Percentiles rank a stretch among this genome's conserved stretches.
phyloP scores from a whole-genome alignment of 1,284 basidiomycete species.

The Boletus sp. region DNA sequence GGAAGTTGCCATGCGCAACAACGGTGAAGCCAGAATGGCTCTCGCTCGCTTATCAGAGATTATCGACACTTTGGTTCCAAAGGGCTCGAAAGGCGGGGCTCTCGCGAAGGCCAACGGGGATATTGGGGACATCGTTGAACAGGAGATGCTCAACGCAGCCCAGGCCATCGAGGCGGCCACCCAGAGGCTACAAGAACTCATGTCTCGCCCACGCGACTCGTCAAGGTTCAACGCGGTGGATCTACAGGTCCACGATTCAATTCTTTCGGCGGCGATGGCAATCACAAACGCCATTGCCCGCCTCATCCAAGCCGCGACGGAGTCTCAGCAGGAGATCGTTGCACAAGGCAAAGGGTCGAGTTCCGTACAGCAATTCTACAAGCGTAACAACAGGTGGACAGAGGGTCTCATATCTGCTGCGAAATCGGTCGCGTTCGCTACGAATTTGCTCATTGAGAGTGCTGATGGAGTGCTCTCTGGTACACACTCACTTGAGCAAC shows the following conservation, averaged over 20 bases:
- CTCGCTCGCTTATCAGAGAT: slow-evolving; percentile 83
- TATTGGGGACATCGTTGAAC: slow-evolving; percentile 94
- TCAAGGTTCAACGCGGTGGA: slow-evolving; percentile 86
- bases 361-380: slow-evolving; percentile 96
- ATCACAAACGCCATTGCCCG: slow-evolving; percentile 95
- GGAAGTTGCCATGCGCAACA: slow-evolving; percentile 88
- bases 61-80: slow-evolving; percentile 85
- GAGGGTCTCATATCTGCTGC: slow-evolving; percentile 98
- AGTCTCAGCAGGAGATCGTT: slow-evolving; percentile 97
- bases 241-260: slow-evolving; percentile 96
- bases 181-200: slow-evolving; percentile 83
- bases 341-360: slow-evolving; percentile 90
- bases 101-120: slow-evolving; percentile 84
- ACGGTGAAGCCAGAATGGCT: slow-evolving; percentile 78
- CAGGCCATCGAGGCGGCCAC: slow-evolving; percentile 93
- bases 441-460: slow-evolving; percentile 93
- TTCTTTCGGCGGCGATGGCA: slow-evolving; percentile 87
- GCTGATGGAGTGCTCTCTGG: slow-evolving; percentile 97
- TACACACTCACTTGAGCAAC: slow-evolving; percentile 94
- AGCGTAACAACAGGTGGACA: slow-evolving; percentile 99
- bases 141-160: slow-evolving; percentile 94
- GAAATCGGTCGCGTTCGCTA: slow-evolving; percentile 96
- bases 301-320: slow-evolving; percentile 94
- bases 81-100: slow-evolving; percentile 68
- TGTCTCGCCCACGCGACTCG: slow-evolving; percentile 83